phyloP scores from a whole-genome alignment of 2,329 filamentous ascomycete species.

The Fusarium nurragi region DNA sequence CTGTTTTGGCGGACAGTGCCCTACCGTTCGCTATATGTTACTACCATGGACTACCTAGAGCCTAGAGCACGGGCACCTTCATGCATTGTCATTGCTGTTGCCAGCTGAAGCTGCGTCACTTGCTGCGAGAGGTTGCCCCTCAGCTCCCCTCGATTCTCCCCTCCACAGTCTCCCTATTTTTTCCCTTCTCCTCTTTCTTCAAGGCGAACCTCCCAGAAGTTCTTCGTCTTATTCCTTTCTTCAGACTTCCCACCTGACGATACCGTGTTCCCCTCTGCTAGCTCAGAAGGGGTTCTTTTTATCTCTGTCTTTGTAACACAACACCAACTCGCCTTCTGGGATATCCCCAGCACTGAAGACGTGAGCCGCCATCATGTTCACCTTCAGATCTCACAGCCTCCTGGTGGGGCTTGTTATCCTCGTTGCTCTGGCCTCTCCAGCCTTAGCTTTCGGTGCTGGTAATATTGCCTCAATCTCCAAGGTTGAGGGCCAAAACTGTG shows the following conservation, averaged over 20 bases:
- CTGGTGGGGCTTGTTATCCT: slow-evolving; percentile 68
- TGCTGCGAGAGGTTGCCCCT: slow-evolving; percentile 31
- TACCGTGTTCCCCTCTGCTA: slow-evolving; percentile 27
- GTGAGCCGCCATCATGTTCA: slow-evolving; percentile 55
- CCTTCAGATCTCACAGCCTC: slow-evolving; percentile 59
- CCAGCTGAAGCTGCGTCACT: slow-evolving; percentile 45
- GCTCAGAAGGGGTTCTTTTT: slow-evolving; percentile 33
- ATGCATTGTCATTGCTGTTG: background rate
- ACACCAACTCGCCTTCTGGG: slow-evolving; percentile 17
- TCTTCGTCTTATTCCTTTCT: slow-evolving; percentile 1
- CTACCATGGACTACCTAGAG: slow-evolving; percentile 5
- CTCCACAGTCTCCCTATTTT: slow-evolving; percentile 28
- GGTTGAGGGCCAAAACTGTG: slow-evolving; percentile 85
- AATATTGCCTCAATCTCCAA: slow-evolving; percentile 86
- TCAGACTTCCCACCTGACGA: background rate
- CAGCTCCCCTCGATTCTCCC: slow-evolving; percentile 38
- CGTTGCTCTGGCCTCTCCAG: slow-evolving; percentile 72
- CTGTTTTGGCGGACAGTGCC: background rate
- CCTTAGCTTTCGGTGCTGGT: slow-evolving; percentile 84
- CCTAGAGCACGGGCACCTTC: slow-evolving; percentile 13
- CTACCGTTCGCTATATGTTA: slow-evolving; percentile 4
- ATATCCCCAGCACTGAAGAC: slow-evolving; percentile 33
- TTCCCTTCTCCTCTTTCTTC: slow-evolving; percentile 12
- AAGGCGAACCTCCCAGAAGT: background rate
- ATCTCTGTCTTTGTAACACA: slow-evolving; percentile 12